These are phyloP conservation scores for Pythium chondricola DNA, from an alignment of 352 stramenopile species.

Conservation along the genomic window DNA sequence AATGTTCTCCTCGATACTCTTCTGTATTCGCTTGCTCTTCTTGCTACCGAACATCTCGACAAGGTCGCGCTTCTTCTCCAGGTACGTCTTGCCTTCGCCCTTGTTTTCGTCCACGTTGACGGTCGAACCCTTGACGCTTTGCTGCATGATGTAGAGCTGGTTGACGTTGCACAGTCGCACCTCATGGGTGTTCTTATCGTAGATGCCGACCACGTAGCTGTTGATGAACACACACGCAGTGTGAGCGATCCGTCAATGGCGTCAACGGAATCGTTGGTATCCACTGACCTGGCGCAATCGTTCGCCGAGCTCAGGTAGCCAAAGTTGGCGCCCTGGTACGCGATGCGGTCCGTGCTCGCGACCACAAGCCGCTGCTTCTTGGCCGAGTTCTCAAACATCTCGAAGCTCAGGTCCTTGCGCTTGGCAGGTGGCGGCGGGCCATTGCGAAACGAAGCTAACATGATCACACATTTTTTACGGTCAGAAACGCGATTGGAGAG, in stretches of 20 bases:
- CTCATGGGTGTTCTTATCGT: constrained; percentile 65
- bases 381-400: constrained; percentile 71
- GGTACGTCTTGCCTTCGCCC: constrained; percentile 48
- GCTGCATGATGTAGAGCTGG: constrained; percentile 85
- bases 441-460: constrained; percentile 76
- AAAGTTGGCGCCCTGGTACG: constrained; percentile 84
- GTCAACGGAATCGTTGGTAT: neutral
- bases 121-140: constrained; percentile 61
- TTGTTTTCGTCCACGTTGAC: constrained; percentile 67
- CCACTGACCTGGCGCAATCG: constrained; percentile 43
- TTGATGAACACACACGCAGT: neutral
- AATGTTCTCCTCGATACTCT: constrained; percentile 78
- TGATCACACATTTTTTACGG: neutral
- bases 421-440: constrained; percentile 51
- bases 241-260: neutral
- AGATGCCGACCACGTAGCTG: constrained; percentile 70
- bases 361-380: constrained; percentile 83
- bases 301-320: constrained; percentile 67
- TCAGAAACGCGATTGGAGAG: neutral
- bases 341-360: constrained; percentile 68
- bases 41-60: constrained; percentile 79
- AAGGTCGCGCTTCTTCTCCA: constrained; percentile 66
- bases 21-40: constrained; percentile 82
- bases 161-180: constrained; percentile 74
- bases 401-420: constrained; percentile 59